Evolutionary conservation across 2,329 filamentous ascomycete species (phyloP).

Genomic region (Bisporella sp.): DNA sequence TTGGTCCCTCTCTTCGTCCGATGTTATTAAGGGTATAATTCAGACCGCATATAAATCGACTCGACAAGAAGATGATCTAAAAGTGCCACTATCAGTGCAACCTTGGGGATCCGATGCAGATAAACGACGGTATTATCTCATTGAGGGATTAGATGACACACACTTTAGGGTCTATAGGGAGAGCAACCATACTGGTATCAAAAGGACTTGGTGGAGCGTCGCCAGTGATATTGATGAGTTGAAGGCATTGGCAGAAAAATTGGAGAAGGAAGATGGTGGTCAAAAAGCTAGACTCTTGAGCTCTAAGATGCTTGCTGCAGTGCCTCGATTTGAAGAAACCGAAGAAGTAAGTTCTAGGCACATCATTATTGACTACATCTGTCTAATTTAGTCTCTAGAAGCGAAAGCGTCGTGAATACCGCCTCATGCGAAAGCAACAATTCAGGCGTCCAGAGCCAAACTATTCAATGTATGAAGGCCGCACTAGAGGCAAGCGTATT

Average conservation of each 20-base stretch:
- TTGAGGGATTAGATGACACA: conserved; percentile 92
- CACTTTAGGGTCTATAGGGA: conserved; percentile 91
- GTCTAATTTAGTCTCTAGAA: conserved; percentile 48
- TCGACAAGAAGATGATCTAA: conserved; percentile 69
- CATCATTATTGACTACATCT: conserved; percentile 7
- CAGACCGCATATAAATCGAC: conserved; percentile 84
- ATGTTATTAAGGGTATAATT: conserved; percentile 72
- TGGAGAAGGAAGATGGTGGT: conserved; percentile 69
- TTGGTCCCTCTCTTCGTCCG: conserved; percentile 87
- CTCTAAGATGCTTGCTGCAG: conserved; percentile 68
- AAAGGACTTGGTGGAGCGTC: conserved; percentile 84
- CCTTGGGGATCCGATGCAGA: conserved; percentile 86
- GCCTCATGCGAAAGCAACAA: conserved; percentile 63
- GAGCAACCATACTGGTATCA: conserved; percentile 72
- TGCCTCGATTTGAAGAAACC: conserved; percentile 86
- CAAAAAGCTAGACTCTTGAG: conserved; percentile 74
- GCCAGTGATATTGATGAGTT: conserved; percentile 88
- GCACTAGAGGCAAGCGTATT: conserved; percentile 90
- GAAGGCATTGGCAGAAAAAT: conserved; percentile 64
- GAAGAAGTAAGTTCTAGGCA: conserved; percentile 64
- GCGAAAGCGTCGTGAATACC: conserved; percentile 87
- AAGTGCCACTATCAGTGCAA: conserved; percentile 84
- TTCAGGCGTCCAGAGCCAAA: conserved; percentile 84
- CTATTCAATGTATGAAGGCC: conserved; percentile 91
- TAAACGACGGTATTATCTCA: conserved; percentile 86